Percentiles rank a stretch among this genome's conserved stretches.
These are phyloP conservation scores for Aspergillus heteromorphus DNA, from an alignment of 495 filamentous ascomycete species.

Conservation along the genomic window DNA sequence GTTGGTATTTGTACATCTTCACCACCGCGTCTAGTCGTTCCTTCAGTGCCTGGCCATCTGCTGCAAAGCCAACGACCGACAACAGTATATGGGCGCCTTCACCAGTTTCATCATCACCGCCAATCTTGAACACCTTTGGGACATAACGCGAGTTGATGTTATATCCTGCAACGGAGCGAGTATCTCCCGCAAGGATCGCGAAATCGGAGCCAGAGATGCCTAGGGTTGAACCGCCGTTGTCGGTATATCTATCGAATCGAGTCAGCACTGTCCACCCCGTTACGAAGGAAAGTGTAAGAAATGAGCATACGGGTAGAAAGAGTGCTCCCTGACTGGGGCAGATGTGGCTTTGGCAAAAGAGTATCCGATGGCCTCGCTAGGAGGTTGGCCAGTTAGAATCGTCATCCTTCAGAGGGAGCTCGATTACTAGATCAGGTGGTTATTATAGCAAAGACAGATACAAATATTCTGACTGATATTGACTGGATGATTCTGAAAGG, in stretches of 20 bases:
- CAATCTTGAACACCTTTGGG: conserved; percentile 95
- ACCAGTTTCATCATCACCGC: conserved; percentile 78
- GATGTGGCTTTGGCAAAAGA: conserved; percentile 53
- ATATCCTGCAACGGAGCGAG: conserved; percentile 89
- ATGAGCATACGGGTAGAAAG: conserved; percentile 81
- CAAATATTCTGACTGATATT: background rate
- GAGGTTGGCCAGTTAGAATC: conserved; percentile 40
- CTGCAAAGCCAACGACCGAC: conserved; percentile 91
- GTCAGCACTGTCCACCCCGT: background rate
- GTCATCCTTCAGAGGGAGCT: conserved; percentile 31
- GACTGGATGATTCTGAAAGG: background rate
- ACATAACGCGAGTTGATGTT: conserved; percentile 95
- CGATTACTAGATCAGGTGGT: background rate
- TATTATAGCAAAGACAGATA: conserved; percentile 1
- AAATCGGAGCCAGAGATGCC: conserved; percentile 93
- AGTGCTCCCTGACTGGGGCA: conserved; percentile 60
- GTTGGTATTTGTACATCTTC: conserved; percentile 96
- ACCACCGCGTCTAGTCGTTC: conserved; percentile 85
- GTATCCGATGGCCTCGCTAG: conserved; percentile 47
- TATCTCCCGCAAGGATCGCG: conserved; percentile 93
- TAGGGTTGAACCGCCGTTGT: conserved; percentile 94
- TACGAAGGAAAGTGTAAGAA: background rate
- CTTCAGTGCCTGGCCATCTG: conserved; percentile 84
- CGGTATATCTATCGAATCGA: conserved; percentile 69
- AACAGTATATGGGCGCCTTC: conserved; percentile 79